Evolutionary conservation across 163 green algal genomes (phyloP).

Genomic region (Scenedesmus sp.): DNA sequence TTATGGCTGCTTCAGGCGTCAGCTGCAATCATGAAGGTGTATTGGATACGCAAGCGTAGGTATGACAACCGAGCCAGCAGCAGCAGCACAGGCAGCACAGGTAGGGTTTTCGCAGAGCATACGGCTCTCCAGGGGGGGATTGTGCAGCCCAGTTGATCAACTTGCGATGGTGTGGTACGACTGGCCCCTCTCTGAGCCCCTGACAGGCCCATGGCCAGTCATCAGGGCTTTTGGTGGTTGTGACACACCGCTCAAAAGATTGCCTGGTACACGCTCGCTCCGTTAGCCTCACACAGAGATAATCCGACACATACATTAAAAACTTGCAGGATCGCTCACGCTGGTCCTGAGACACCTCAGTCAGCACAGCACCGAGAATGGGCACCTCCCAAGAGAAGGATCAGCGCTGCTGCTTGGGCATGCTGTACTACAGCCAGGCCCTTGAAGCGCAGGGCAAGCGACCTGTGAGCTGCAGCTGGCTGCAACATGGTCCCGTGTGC

Average conservation of each 20-base stretch:
- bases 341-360: background rate
- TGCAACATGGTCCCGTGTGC: background rate
- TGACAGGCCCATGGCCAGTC: no score
- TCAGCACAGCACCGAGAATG: conserved; percentile 2
- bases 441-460: conserved; percentile 19
- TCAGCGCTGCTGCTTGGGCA: conserved; percentile 41
- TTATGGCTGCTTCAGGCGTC: no score
- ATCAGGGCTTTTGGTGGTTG: background rate
- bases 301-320: background rate
- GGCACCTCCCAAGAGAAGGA: conserved; percentile 4
- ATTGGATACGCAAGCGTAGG: background rate
- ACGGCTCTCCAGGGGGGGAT: no score
- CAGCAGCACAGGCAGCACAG: background rate
- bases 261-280: background rate
- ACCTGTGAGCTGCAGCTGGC: background rate
- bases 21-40: background rate
- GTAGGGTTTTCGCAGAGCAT: background rate
- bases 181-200: no score
- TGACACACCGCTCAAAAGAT: background rate
- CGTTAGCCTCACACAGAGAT: background rate
- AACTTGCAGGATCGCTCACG: background rate
- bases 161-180: no score
- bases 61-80: background rate
- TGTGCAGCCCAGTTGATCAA: no score
- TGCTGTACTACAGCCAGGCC: conserved; percentile 44